These are phyloP conservation scores for Cryphonectria parasitica DNA, from an alignment of 2,329 filamentous ascomycete genomes.

Conservation along the genomic window DNA sequence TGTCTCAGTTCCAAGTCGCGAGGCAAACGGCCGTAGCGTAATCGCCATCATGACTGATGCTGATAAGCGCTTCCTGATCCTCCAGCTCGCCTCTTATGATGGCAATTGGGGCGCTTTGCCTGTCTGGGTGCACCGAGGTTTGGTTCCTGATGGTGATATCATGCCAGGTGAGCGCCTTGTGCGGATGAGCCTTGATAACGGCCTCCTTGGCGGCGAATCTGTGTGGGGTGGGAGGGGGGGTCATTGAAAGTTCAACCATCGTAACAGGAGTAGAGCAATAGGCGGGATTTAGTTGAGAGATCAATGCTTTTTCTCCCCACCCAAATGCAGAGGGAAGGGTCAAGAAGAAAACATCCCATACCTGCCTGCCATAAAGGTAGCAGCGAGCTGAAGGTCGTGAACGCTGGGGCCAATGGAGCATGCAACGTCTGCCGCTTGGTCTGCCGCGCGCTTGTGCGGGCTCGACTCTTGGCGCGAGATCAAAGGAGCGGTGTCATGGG, in stretches of 20 bases:
- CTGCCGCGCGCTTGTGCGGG: not conserved
- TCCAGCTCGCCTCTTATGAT: conserved; percentile 33
- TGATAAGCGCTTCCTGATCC: conserved; percentile 62
- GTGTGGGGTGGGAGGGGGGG: not conserved
- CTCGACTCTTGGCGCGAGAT: not conserved
- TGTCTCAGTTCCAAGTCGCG: conserved; percentile 38
- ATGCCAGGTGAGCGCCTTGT: conserved; percentile 63
- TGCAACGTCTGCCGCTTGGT: not conserved
- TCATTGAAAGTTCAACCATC: not conserved
- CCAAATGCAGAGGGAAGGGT: not conserved
- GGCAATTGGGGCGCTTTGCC: conserved; percentile 19
- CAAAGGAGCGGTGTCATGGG: not conserved
- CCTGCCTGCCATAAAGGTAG: conserved; percentile 51
- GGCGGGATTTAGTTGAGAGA: not conserved
- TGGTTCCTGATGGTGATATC: conserved; percentile 53
- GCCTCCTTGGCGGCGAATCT: conserved; percentile 78
- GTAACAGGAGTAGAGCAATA: not conserved
- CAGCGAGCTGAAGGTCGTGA: conserved; percentile 41
- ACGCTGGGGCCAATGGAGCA: conserved; percentile 25
- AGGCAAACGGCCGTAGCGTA: conserved; percentile 76
- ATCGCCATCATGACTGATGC: conserved; percentile 85
- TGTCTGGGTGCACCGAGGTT: conserved; percentile 16
- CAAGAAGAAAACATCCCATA: conserved; percentile 34
- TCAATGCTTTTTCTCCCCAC: not conserved
- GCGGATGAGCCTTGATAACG: conserved; percentile 70